A percentile compares a stretch with the other conserved stretches of the same genome.
Conservation (phyloP, 129 eudicot genomes). For the Ambrosia trifida region DNA sequence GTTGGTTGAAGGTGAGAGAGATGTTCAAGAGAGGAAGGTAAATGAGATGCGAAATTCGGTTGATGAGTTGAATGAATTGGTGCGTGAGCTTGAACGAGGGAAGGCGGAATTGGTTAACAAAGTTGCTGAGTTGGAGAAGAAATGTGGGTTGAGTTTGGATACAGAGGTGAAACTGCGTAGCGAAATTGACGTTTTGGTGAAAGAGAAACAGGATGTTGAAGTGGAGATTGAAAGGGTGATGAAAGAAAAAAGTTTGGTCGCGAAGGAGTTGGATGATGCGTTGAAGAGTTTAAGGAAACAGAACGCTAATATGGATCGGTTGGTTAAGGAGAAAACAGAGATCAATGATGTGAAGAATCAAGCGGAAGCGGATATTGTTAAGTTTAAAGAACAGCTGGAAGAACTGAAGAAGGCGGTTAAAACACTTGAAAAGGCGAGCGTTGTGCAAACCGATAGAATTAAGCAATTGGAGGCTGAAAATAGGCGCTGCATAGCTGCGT, state of each 20-base stretch:
- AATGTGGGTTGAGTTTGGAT: conserved; percentile 34
- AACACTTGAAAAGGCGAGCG: conserved; percentile 36
- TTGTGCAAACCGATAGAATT: conserved; percentile 33
- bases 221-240: conserved; percentile 24
- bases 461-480: conserved; percentile 51
- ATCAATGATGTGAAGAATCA: conserved; percentile 42
- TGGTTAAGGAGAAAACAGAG: conserved; percentile 39
- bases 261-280: conserved; percentile 40
- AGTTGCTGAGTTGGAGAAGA: conserved; percentile 58
- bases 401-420: conserved; percentile 31
- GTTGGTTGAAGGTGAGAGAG: conserved; percentile 45
- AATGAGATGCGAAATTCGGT: conserved; percentile 49
- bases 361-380: conserved; percentile 34
- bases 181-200: conserved; percentile 41
- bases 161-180: conserved; percentile 36
- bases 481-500: conserved; percentile 25
- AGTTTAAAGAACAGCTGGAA: conserved; percentile 37
- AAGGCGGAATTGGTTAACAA: conserved; percentile 33
- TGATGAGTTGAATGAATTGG: conserved; percentile 39
- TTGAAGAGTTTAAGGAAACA: conserved; percentile 39
- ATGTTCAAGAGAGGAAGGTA: conserved; percentile 31
- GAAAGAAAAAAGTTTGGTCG: conserved; percentile 38
- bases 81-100: conserved; percentile 42
- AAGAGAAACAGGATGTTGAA: conserved; percentile 47
- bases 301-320: conserved; percentile 17